Evolutionary conservation across 176 grass and related monocot genomes (phyloP).

Genomic region (Rhynchospora tenuis): DNA sequence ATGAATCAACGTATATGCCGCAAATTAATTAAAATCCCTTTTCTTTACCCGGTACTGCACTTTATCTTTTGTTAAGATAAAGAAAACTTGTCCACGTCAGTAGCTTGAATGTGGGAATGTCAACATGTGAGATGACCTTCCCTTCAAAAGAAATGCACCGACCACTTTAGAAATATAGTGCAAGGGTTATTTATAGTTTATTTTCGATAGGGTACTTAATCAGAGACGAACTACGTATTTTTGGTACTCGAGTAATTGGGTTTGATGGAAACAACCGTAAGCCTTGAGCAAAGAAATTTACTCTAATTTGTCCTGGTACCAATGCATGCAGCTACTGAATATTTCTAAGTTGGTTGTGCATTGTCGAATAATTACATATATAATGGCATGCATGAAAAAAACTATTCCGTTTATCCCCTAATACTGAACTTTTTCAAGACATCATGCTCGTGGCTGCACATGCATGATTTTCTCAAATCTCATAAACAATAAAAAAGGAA

Average conservation of each 20-base stretch:
- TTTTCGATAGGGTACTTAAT: neutral
- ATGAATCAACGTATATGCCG: neutral
- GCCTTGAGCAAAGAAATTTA: too few relatives aligned
- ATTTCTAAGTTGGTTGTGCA: neutral
- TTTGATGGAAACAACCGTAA: too few relatives aligned
- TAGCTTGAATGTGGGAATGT: conserved; percentile 12
- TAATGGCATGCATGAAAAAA: neutral
- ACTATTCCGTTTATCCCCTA: neutral
- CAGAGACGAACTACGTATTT: too few relatives aligned
- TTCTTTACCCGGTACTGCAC: neutral
- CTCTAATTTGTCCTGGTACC: too few relatives aligned
- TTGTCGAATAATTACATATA: neutral
- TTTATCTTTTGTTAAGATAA: conserved; percentile 8
- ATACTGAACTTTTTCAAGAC: neutral
- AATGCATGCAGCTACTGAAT: neutral
- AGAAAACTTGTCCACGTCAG: neutral
- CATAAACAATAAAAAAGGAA: neutral
- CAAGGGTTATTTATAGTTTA: neutral
- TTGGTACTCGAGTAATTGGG: too few relatives aligned
- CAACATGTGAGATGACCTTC: conserved; percentile 15
- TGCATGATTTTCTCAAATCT: neutral
- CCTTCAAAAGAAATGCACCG: conserved; percentile 8
- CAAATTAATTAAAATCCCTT: neutral
- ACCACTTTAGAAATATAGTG: neutral
- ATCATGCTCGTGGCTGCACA: neutral